Conservation (phyloP, 768 basidiomycete species). For the Mycena latifolia region DNA sequence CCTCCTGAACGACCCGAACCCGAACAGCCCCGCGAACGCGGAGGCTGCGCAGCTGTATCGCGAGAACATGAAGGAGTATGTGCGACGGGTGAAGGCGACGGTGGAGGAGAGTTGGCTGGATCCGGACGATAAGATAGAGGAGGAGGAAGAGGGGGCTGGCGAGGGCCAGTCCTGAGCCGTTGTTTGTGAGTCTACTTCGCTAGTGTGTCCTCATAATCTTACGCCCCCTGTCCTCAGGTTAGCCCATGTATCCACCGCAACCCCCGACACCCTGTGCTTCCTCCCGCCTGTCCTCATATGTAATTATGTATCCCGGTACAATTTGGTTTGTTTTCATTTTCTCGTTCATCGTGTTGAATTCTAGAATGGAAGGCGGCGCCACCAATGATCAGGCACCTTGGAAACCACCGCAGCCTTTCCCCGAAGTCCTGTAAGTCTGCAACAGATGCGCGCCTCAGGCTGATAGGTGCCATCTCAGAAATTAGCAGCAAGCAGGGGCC, state of each 20-base stretch:
- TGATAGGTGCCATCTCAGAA: too few species aligned
- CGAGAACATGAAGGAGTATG: conserved; percentile 99
- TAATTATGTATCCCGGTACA: conserved; percentile 26
- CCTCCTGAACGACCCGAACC: conserved; percentile 97
- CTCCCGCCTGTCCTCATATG: conserved; percentile 13
- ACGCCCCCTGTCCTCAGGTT: conserved; percentile 5
- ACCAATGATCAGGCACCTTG: too few species aligned
- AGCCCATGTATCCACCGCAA: too few species aligned
- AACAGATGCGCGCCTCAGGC: too few species aligned
- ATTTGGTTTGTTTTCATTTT: conserved; percentile 22
- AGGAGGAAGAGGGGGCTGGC: conserved; percentile 21
- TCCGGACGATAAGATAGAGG: conserved; percentile 72
- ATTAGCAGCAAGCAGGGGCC: too few species aligned
- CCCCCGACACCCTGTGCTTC: neutral
- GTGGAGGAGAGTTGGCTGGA: conserved; percentile 98
- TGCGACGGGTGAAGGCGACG: conserved; percentile 90
- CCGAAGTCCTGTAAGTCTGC: too few species aligned
- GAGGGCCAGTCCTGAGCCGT: conserved; percentile 21
- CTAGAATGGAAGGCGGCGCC: too few species aligned
- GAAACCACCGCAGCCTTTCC: too few species aligned
- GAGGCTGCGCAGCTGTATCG: conserved; percentile 97
- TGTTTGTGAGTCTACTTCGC: conserved; percentile 2
- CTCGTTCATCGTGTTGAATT: too few species aligned
- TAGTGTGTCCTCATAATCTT: neutral
- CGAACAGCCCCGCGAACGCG: conserved; percentile 97